Base-by-base conservation (phyloP, 768 basidiomycete species). In the Auriscalpium microsporum region DNA sequence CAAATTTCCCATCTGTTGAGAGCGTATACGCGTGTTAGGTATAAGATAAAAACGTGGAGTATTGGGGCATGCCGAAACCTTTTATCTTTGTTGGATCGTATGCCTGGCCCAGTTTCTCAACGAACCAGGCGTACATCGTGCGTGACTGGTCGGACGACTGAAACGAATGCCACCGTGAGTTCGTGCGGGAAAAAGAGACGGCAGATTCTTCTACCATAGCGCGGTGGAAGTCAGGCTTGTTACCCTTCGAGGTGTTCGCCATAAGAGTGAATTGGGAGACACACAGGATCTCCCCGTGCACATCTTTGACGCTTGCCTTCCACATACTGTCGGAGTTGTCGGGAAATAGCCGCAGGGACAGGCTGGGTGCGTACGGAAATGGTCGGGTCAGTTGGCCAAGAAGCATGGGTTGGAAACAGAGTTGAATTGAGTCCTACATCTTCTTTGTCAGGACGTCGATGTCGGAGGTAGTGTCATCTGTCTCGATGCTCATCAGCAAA, bases 251-350 rank as follows among this genome's bases (percentile, higher is more conserved):
- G 16, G 91, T 92, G 56, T 87, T 86, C 21, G 93, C 89, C 65
- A 94, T 69, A 28, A 99, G 77, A 2, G 94, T 94, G 68, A 96
- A 95, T 63, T 98, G 95, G 1, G 94, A 94, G 14, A 94, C 92
- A 63, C 94, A 97, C 4, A 98, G 80, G 11, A 99, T 79, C 51
- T 95, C 93, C 45, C 93, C 94, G 21, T 81, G 80, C 21, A 96
- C 80, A 60, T 97, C 94, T 69, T 84, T 88, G 48, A 98, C 87
- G 65, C 74, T 90, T 19, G 78, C 71, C 70, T 90, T 94, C 95
- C 95, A 98, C 80, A 87, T 85, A 55, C 78, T 75, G 6, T 75
- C 77, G 1, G 75, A 67, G 9, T 73, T 73, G 64, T 86, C 82
- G 48, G 81, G 75, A 65, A 94, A 95, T 52, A 86, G 78, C 50